Evolutionary conservation across 2,329 filamentous ascomycete genomes (phyloP), one percentile per base, ranked within the genome.

Genomic region (Colletotrichum camelliae): DNA sequence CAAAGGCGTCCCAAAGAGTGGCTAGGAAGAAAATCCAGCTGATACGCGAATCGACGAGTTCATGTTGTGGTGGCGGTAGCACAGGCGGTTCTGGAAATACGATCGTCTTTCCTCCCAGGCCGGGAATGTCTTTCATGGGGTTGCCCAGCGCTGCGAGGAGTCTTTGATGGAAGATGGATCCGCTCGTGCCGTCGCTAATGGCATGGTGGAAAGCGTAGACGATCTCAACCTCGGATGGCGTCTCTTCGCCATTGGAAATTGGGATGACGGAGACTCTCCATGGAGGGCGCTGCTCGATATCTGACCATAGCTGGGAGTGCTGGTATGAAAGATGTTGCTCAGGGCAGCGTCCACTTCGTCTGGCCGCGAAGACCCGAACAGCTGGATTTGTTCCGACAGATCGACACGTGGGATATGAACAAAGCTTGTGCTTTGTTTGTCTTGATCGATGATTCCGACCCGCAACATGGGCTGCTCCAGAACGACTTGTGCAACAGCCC

Each of bases 171-270:
- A 92, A 91, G 3, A 85, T 79, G 33, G 82, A 81, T 0, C 86
- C 87, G 77, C 87, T 87, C 15, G 85, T 82, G 2, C 91, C 91
- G 77, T 92, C 91, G 29, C 85, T 85, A 21, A 92, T 82, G 1
- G 86, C 84, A 77, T 92, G 90, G 76, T 92, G 90, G 39, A 84
- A 89, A 7, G 85, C 83, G 77, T 91, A 89, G 7, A 87, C 77
- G 15, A 90, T 75, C 65, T 90, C 86, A 39, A 86, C 78, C 7
- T 82, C 78, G 31, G 16, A 4, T 35, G 48, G n/a, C 31, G 16
- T n/a, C 12, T 33, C 35, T 39, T 37, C n/a, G 1, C 29, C 7
- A 37, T 10, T 18, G 1, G 65, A 33, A 4, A 77, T 58, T 6
- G 76, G 70, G 2, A 79, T 60, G 58, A 89, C 82, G 3, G 84